These are phyloP conservation scores for Aspergillus cejpii DNA, from an alignment of 2,329 filamentous ascomycete genomes.

Conservation along the genomic window DNA sequence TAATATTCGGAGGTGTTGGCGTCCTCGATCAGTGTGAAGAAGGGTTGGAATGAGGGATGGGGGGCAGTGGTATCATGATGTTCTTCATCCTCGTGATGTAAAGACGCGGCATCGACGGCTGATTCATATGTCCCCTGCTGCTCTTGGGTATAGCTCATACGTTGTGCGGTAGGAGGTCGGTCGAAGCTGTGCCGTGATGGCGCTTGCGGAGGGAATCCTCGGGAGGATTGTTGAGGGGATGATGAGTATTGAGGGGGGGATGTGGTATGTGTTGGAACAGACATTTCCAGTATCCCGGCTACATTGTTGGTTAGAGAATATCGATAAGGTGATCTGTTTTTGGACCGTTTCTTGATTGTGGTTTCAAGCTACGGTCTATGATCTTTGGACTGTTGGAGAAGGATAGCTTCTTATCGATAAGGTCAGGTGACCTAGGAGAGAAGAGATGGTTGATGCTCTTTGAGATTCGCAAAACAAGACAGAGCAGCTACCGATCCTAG, in stretches of 20 bases:
- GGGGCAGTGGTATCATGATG: slow-evolving; percentile 15
- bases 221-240: slow-evolving; percentile 24
- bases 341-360: too few relatives aligned
- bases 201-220: slow-evolving; percentile 10
- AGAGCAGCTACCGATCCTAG: slow-evolving; percentile 1
- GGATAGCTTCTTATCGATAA: slow-evolving; percentile 29
- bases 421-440: slow-evolving; percentile 1
- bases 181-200: slow-evolving; percentile 19
- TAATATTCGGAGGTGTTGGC: slow-evolving; percentile 63
- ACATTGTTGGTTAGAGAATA: slow-evolving; percentile 22
- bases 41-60: slow-evolving; percentile 59
- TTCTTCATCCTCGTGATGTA: slow-evolving; percentile 10
- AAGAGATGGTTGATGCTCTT: neutral
- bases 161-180: slow-evolving; percentile 13
- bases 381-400: too few relatives aligned
- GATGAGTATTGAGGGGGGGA: slow-evolving; percentile 23
- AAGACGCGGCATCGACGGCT: slow-evolving; percentile 2
- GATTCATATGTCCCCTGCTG: slow-evolving; percentile 11
- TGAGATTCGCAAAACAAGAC: neutral
- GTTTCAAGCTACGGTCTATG: neutral
- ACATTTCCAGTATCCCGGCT: slow-evolving; percentile 30
- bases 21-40: slow-evolving; percentile 82
- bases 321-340: neutral
- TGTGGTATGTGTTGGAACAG: slow-evolving; percentile 27
- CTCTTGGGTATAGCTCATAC: slow-evolving; percentile 6